These are phyloP conservation scores for Trametes villosa DNA, from an alignment of 768 basidiomycete species.

Conservation along the genomic window DNA sequence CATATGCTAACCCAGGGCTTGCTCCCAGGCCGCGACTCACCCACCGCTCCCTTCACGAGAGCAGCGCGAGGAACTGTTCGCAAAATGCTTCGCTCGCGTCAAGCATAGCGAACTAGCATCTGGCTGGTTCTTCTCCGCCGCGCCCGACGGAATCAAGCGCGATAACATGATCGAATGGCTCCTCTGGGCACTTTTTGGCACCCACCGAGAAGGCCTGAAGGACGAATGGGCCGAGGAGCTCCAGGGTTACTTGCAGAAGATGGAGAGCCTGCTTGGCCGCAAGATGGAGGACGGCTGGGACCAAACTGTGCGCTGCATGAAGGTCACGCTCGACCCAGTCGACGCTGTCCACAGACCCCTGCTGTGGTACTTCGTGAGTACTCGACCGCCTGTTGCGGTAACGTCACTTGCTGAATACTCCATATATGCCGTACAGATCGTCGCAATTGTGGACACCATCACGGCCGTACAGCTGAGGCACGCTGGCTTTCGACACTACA, in stretches of 20 bases:
- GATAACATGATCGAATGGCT: constrained; percentile 64
- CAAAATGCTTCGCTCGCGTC: constrained; percentile 44
- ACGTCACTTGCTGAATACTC: neutral
- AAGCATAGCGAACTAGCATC: constrained; percentile 36
- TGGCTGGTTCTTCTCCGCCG: constrained; percentile 57
- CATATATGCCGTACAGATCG: constrained; percentile 59
- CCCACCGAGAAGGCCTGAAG: constrained; percentile 35
- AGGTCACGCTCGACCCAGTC: constrained; percentile 62
- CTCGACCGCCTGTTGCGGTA: neutral
- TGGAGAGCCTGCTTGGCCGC: constrained; percentile 48
- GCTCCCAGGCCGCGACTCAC: constrained; percentile 33
- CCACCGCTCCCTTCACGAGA: constrained; percentile 44
- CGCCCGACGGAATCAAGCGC: constrained; percentile 38
- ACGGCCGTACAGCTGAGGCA: constrained; percentile 36
- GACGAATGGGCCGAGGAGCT: constrained; percentile 56
- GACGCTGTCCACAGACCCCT: constrained; percentile 57
- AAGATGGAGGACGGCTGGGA: constrained; percentile 47
- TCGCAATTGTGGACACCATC: constrained; percentile 51
- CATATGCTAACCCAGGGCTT: neutral
- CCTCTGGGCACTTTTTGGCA: constrained; percentile 65
- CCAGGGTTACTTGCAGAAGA: constrained; percentile 45
- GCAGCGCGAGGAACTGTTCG: constrained; percentile 53
- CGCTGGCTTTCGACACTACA: constrained; percentile 63
- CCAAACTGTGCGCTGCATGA: constrained; percentile 47
- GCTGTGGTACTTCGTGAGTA: constrained; percentile 64